Percentiles rank a stretch among this genome's conserved stretches.
Conservation (phyloP, 2,329 filamentous ascomycete species). For the Plectosphaerella cucumerina region DNA sequence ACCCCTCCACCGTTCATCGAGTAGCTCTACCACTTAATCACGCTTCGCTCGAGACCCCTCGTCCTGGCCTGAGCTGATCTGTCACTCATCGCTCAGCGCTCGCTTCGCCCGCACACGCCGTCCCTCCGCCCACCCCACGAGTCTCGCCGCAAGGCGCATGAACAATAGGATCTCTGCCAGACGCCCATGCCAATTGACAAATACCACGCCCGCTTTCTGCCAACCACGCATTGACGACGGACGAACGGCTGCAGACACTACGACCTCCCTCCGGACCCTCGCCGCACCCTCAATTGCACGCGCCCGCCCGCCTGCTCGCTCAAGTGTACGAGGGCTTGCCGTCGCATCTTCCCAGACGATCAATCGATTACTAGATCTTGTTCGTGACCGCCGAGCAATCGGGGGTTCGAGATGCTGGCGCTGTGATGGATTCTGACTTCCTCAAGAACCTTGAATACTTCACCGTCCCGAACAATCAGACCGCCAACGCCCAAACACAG, state of each 20-base stretch:
- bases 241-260: neutral
- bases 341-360: neutral
- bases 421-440: conserved; percentile 31
- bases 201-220: neutral
- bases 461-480: conserved; percentile 32
- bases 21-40: neutral
- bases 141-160: neutral
- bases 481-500: conserved; percentile 27
- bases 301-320: no score
- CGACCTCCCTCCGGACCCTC: neutral
- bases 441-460: conserved; percentile 34
- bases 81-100: no score
- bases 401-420: conserved; percentile 27
- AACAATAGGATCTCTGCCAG: neutral
- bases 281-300: no score
- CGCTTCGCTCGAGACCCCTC: no score
- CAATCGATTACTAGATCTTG: conserved; percentile 10
- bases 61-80: no score
- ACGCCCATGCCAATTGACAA: neutral
- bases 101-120: no score
- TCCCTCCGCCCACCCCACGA: no score
- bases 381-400: conserved; percentile 11
- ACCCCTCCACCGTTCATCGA: neutral
- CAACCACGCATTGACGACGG: neutral
- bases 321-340: no score